A percentile compares a stretch with the other conserved stretches of the same genome.
Evolutionary conservation across 2,329 filamentous ascomycete genomes (phyloP).

Genomic region (Pseudogymnoascus sp.): DNA sequence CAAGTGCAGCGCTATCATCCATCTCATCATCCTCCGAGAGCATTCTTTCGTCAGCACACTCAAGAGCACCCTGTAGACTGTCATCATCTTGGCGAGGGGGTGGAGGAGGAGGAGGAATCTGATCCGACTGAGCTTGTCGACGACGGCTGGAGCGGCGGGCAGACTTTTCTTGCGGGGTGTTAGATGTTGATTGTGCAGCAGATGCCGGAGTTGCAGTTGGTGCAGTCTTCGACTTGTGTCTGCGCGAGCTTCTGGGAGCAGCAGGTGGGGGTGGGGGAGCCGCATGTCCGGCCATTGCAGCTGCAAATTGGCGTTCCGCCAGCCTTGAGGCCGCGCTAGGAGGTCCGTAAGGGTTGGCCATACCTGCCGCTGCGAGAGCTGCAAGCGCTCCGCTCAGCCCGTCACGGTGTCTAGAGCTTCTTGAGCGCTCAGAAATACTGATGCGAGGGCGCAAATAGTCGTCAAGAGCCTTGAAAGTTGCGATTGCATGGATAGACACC

Average conservation of each 20-base stretch:
- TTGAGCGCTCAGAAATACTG: constrained; percentile 67
- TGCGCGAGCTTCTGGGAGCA: constrained; percentile 28
- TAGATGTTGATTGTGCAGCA: constrained; percentile 33
- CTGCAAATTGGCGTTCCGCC: constrained; percentile 23
- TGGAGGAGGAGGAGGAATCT: constrained; percentile 38
- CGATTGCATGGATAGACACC: constrained; percentile 97
- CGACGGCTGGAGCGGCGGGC: constrained; percentile 59
- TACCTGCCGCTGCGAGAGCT: constrained; percentile 66
- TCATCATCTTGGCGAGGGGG: constrained; percentile 53
- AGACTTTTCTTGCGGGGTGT: constrained; percentile 50
- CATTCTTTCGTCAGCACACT: constrained; percentile 89
- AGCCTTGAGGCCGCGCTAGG: constrained; percentile 24
- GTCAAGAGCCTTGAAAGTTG: constrained; percentile 92
- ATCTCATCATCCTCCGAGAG: constrained; percentile 66
- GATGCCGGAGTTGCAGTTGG: constrained; percentile 37
- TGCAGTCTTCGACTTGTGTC: constrained; percentile 39
- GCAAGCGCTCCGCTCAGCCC: constrained; percentile 64
- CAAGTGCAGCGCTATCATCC: constrained; percentile 61
- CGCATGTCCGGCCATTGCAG: constrained; percentile 24
- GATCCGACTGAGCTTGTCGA: constrained; percentile 45
- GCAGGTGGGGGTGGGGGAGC: constrained; percentile 33
- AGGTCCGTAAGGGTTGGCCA: constrained; percentile 41
- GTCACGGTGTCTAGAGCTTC: constrained; percentile 50
- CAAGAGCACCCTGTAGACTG: constrained; percentile 62
- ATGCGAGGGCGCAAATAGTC: constrained; percentile 93